phyloP scores from a whole-genome alignment of 108 stramenopile species.

The Pseudonitzschia delicatissima region DNA sequence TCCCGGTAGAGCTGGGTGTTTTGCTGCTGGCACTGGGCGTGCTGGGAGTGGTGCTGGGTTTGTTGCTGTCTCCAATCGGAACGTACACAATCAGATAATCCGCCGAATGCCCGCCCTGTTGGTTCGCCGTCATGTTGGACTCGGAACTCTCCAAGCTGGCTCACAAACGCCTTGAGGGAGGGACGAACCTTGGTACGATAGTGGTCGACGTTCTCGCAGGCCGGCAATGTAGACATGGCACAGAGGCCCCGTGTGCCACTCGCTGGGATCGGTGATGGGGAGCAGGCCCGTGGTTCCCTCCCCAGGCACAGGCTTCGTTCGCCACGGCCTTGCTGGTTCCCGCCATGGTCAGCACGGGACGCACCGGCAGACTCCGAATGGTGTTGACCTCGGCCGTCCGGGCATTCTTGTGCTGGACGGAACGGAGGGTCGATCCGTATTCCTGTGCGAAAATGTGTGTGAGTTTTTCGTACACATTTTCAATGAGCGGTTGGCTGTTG shows the following conservation, averaged over 20 bases:
- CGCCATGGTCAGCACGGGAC: slow-evolving; percentile 33
- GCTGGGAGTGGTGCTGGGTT: background rate
- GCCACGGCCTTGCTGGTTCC: slow-evolving; percentile 12
- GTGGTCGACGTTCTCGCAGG: slow-evolving; percentile 60
- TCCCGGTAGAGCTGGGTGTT: background rate
- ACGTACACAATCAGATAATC: slow-evolving; percentile 73
- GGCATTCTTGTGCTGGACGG: slow-evolving; percentile 52
- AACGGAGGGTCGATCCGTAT: slow-evolving; percentile 56
- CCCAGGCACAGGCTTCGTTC: slow-evolving; percentile 32
- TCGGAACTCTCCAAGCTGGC: slow-evolving; percentile 67
- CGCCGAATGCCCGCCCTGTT: slow-evolving; percentile 30
- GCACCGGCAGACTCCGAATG: slow-evolving; percentile 47
- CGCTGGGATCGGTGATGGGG: slow-evolving; percentile 42
- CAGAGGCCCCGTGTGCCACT: slow-evolving; percentile 77
- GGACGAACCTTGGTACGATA: slow-evolving; percentile 74
- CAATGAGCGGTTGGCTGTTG: slow-evolving; percentile 5
- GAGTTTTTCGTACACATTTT: slow-evolving; percentile 49
- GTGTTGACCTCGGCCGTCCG: slow-evolving; percentile 40
- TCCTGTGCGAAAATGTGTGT: slow-evolving; percentile 38
- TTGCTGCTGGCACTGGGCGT: background rate
- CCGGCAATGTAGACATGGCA: slow-evolving; percentile 82
- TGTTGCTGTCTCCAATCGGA: slow-evolving; percentile 26
- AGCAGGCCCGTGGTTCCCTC: slow-evolving; percentile 28
- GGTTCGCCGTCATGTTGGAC: slow-evolving; percentile 4
- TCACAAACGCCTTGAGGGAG: slow-evolving; percentile 73